phyloP scores from a whole-genome alignment of 495 filamentous ascomycete species.

The Bryoglossum gracile region DNA sequence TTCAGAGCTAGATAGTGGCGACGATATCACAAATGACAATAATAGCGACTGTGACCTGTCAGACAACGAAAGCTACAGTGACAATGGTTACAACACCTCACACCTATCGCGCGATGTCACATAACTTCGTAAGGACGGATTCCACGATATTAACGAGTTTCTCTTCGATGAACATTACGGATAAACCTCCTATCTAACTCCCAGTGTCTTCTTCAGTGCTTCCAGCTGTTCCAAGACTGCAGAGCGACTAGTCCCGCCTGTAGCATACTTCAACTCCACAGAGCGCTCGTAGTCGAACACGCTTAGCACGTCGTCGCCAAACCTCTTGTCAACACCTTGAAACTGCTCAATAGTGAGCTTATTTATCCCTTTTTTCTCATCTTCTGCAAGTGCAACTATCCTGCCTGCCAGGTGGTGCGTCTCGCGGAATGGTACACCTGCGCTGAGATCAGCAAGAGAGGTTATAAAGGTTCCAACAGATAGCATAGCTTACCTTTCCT shows the following conservation, averaged over 20 bases:
- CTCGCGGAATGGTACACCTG: conserved; percentile 21
- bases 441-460: conserved; percentile 14
- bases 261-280: conserved; percentile 75
- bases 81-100: no score
- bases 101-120: no score
- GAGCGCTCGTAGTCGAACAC: conserved; percentile 81
- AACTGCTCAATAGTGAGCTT: conserved; percentile 46
- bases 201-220: conserved; percentile 51
- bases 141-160: no score
- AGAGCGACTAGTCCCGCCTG: conserved; percentile 72
- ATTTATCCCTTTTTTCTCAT: conserved; percentile 53
- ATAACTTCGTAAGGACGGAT: no score
- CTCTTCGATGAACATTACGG: no score
- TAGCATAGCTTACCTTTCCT: conserved; percentile 16
- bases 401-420: conserved; percentile 20
- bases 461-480: conserved; percentile 12
- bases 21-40: no score
- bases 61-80: no score
- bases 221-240: conserved; percentile 74
- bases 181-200: no score
- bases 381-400: conserved; percentile 56
- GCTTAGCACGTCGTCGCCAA: conserved; percentile 65
- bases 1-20: no score
- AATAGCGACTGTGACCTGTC: no score
- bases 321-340: conserved; percentile 64